Base-by-base conservation (phyloP, 2,329 filamentous ascomycete genomes). In the Ophiostoma australiae region DNA sequence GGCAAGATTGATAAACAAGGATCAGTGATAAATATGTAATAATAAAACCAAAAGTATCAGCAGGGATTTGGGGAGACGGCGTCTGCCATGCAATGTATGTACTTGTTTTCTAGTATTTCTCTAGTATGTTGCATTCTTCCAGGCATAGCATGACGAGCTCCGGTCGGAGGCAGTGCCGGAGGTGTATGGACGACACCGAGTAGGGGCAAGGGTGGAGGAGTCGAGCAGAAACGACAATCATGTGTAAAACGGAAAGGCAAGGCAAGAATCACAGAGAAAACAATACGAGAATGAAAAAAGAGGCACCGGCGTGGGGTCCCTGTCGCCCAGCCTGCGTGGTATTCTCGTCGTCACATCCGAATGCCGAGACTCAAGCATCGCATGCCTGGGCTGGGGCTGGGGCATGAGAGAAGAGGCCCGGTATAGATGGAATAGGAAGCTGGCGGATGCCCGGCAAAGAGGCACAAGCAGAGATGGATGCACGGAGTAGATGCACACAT, bases 1-100 rank as follows among this genome's bases (percentile, higher is more conserved):
- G 17, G 20, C 31, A 67, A 37, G 63, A 41, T 67, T 37, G 63
- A 67, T 37, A 67, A 67, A 67, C 63, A 67, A 39, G 33, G 63
- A 67, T 41, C 63, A 63, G 58, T 63, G 58, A 63, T 63, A 63
- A 33, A 63, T 33, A 63, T 63, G 58, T 63, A 63, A 63, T 63
- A 63, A 66, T 33, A 39, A 27, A 35, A 23, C 33, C 11, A 20
- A 17, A 17, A 33, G 27, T 33, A 63, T 13, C 3, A 17, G 23
- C 58, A 63, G 58, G 58, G 58, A 17, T 63, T 27, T 63, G 2
- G 52, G 13, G 27, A 13, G 10, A 58, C 23, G 48, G 23, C 23
- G 52, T 58, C 10, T 58, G 23, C 52, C 13, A 63, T 6, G 15
- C 27, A 31, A 31, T 31, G 27, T 31, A n/a, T n/a, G n/a, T n/a